Percentiles rank a stretch among this genome's conserved stretches.
These are phyloP conservation scores for Staphylotrichum tortipilum DNA, from an alignment of 495 filamentous ascomycete genomes.

Conservation along the genomic window DNA sequence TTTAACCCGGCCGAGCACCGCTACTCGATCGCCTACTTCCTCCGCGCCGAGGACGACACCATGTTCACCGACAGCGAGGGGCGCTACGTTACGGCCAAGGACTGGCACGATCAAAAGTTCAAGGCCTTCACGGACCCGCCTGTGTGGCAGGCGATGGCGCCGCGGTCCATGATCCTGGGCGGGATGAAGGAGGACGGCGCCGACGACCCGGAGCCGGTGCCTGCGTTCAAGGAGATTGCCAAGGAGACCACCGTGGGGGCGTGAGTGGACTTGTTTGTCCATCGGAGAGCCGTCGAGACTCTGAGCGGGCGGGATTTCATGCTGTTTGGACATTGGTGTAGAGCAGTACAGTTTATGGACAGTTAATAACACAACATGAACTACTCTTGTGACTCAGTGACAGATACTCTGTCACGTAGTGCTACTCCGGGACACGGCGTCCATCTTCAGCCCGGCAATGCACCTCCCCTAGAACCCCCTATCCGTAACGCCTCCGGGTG, in stretches of 20 bases:
- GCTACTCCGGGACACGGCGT: too few species aligned
- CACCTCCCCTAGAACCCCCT: too few species aligned
- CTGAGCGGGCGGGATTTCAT: too few species aligned
- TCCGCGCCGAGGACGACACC: slow-evolving; percentile 45
- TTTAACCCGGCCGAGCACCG: slow-evolving; percentile 40
- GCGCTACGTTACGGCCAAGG: slow-evolving; percentile 36
- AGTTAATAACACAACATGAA: too few species aligned
- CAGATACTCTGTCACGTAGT: too few species aligned
- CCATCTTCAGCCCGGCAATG: too few species aligned
- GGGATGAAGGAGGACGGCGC: slow-evolving; percentile 39
- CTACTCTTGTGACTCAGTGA: too few species aligned
- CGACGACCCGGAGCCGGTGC: slow-evolving; percentile 14
- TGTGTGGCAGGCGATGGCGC: slow-evolving; percentile 35
- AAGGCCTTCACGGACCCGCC: slow-evolving; percentile 43
- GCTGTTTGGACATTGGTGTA: too few species aligned
- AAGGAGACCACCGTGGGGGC: neutral
- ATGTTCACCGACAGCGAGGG: slow-evolving; percentile 45
- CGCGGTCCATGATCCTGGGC: slow-evolving; percentile 36
- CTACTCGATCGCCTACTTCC: slow-evolving; percentile 52
- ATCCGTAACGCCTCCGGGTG: too few species aligned
- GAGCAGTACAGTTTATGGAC: too few species aligned
- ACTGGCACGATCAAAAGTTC: slow-evolving; percentile 54
- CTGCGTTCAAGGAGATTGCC: neutral
- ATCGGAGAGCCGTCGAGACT: too few species aligned
- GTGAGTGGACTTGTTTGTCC: too few species aligned